Conservation (phyloP, 2,329 filamentous ascomycete genomes). For the Colletotrichum chrysophilum region DNA sequence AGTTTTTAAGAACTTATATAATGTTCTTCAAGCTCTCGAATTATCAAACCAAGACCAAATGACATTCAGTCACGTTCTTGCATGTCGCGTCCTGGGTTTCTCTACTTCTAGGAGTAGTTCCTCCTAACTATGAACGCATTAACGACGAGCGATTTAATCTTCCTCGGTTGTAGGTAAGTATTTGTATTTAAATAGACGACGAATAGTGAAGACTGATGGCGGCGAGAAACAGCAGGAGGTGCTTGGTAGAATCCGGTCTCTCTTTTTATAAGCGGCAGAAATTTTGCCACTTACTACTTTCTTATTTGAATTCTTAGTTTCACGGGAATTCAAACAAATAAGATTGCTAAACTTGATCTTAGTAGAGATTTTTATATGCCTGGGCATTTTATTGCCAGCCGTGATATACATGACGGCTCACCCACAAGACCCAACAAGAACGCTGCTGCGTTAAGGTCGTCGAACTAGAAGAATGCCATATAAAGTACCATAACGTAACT, state of each 20-base stretch:
- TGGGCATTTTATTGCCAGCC: not conserved
- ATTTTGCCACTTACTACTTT: not conserved
- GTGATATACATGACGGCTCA: not conserved
- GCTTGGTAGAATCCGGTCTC: not conserved
- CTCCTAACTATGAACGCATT: not conserved
- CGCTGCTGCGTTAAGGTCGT: accelerated
- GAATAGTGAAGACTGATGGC: not conserved
- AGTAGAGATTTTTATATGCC: accelerated
- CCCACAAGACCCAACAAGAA: not conserved
- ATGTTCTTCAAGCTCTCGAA: not conserved
- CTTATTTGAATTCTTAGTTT: not conserved
- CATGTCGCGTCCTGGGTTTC: not conserved
- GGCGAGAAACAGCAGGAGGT: accelerated
- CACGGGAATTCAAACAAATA: accelerated
- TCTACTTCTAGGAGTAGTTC: not conserved
- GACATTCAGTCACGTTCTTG: too few species aligned
- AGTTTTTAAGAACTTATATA: not conserved
- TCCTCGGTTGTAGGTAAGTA: too few species aligned
- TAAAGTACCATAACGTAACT: accelerated
- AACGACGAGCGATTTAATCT: too few species aligned
- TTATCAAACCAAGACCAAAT: not conserved
- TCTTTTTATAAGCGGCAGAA: not conserved
- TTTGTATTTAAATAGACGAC: not conserved
- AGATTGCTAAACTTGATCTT: accelerated
- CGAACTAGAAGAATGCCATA: accelerated